These are phyloP conservation scores for Bryoerythrophyllum caledonicum DNA, from an alignment of 225 moss, liverwort and hornwort genomes.

Conservation along the genomic window DNA sequence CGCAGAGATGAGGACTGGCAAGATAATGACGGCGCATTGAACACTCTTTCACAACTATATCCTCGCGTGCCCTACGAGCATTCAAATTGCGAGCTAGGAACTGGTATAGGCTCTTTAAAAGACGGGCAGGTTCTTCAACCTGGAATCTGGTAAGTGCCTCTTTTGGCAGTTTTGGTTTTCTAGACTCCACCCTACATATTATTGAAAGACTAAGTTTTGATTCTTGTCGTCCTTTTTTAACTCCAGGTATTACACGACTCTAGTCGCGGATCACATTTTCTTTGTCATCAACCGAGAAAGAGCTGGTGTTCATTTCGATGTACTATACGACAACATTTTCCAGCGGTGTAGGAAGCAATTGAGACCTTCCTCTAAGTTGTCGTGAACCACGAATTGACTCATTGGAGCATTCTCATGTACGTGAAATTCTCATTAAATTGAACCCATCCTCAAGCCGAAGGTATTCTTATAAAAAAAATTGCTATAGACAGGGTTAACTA, in stretches of 20 bases:
- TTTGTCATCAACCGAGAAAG: slow-evolving; percentile 76
- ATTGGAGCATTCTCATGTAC: background rate
- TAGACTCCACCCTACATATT: background rate
- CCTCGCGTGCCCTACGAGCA: slow-evolving; percentile 72
- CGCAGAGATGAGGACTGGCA: slow-evolving; percentile 83
- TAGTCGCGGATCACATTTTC: slow-evolving; percentile 78
- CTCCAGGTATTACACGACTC: slow-evolving; percentile 75
- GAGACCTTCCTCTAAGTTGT: slow-evolving; percentile 24
- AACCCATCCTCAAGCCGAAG: background rate
- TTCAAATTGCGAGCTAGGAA: slow-evolving; percentile 56
- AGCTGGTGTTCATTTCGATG: slow-evolving; percentile 77
- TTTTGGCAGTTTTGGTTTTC: slow-evolving; percentile 7
- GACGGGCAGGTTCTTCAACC: slow-evolving; percentile 59
- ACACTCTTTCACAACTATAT: slow-evolving; percentile 77
- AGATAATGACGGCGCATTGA: slow-evolving; percentile 92
- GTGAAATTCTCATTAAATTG: background rate
- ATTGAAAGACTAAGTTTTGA: background rate
- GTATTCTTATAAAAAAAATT: background rate
- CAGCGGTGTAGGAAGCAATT: slow-evolving; percentile 74
- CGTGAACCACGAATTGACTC: slow-evolving; percentile 12
- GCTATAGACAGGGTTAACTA: background rate
- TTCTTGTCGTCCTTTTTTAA: background rate
- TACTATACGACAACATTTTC: slow-evolving; percentile 80
- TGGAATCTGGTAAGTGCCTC: slow-evolving; percentile 71
- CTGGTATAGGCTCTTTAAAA: slow-evolving; percentile 44